Base-by-base conservation (phyloP, 2,329 filamentous ascomycete genomes). In the Catunica adiposa region DNA sequence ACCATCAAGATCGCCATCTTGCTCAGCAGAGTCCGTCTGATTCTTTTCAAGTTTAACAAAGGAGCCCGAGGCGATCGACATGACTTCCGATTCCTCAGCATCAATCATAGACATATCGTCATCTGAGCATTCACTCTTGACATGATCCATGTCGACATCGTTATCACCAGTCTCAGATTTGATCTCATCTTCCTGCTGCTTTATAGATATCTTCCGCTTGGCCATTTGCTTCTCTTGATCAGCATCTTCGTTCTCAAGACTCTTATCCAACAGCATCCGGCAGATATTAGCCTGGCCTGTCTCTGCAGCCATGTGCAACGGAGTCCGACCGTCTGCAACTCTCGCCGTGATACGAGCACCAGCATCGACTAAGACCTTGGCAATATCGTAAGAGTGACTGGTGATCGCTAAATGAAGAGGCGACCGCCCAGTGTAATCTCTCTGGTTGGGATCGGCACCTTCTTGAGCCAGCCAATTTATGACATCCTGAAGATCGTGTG, bases 301-400 rank as follows among this genome's bases (percentile, higher is more conserved):
- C 47, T 80, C 76, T 17, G 86, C 84, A 17, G 87, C 87, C 29
- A 94, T 71, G 66, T 94, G 88, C n/a, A 94, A 73, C 7, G 87
- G 84, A 1, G 86, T 94, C 61, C 79, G 78, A 2, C 88, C 88
- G 65, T 92, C 88, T 0, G 84, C 84, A 40, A 94, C 66, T 52
- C 88, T 79, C 52, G 86, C 76, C 23, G 88, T 78, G 23, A 94
- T 69, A 15, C 86, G 78, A 34, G 86, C 82, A 2, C 83, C 85
- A 57, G 80, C 73, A 59, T 89, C 76, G 25, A 94, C 78, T 1
- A 94, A 73, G 51, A 71, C 76, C 59, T 83, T 74, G 1, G 92
- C 84, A 57, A 94, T 73, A 40, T 84, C 79, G 0, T 79, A 74
- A 0, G 79, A 83, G 0, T 84, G 87, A 50, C 73, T 75, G 64